Base-by-base conservation (phyloP, 768 basidiomycete genomes). In the Arthromyces matolae region DNA sequence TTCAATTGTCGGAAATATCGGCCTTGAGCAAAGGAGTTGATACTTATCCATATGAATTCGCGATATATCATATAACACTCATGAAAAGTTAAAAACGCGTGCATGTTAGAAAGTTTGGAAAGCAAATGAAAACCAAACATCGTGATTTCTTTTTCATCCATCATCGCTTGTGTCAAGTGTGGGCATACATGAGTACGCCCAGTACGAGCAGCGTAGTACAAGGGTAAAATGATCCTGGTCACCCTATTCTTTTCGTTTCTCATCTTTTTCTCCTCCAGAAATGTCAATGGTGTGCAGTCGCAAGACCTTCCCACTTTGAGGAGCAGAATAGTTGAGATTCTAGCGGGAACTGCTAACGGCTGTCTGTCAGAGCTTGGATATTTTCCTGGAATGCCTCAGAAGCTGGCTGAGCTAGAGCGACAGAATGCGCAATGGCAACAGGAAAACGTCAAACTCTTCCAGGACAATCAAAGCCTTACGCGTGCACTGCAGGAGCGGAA, bases 291-390 rank as follows among this genome's bases (percentile, higher is more conserved):
- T n/a, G n/a, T n/a, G n/a, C n/a, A n/a, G n/a, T 28, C 51, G 3
- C 16, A 43, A 27, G 42, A 47, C 5, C 43, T 55, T 19, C 31
- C 42, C 22, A 58, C 57, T 29, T 59, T 66, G 22, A 71, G 73
- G 28, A 52, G 57, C 5, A 67, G 64, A 51, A 56, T 78, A 42
- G 62, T 78, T 35, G 69, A 75, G 48, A 71, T 78, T 28, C 62
- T 80, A 14, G 55, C 77, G 0, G 55, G 43, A 10, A 76, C 71
- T 8, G 73, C 71, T 10, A 77, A 73, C 60, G 70, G 70, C 10
- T 78, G 71, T 53, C 64, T 76, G 19, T 55, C 65, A 4, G 78
- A 78, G 51, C 66, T 76, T 20, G 77, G 76, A 10, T 77, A 77
- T 58, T 66, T 65, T 52, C 71, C 76, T 16, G 65, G 69, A 5